Percentiles rank a stretch among this genome's conserved stretches.
phyloP scores from a whole-genome alignment of 371 early-diverging fungal species.

The Lichtheimia corymbifera region DNA sequence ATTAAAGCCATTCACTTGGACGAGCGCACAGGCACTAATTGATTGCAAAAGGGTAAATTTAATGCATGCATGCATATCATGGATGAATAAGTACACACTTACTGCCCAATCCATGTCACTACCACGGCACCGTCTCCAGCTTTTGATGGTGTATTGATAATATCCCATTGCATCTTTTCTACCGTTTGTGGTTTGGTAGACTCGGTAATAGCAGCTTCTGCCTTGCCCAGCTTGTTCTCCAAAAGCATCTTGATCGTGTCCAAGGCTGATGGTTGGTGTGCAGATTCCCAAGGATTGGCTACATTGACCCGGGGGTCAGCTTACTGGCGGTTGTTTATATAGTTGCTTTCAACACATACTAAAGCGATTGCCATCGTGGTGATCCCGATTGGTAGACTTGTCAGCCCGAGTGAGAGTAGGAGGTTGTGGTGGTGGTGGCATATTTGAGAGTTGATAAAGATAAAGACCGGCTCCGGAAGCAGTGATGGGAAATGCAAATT shows the following conservation, averaged over 20 bases:
- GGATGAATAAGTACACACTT: constrained; percentile 5
- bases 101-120: constrained; percentile 50
- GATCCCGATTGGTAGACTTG: background rate
- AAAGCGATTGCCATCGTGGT: constrained; percentile 8
- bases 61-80: background rate
- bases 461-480: background rate
- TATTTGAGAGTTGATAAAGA: background rate
- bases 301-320: background rate
- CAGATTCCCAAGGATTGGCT: constrained; percentile 16
- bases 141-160: constrained; percentile 10
- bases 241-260: constrained; percentile 7
- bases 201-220: constrained; percentile 7
- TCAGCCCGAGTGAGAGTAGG: background rate
- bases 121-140: constrained; percentile 19
- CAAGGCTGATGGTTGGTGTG: background rate
- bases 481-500: constrained; percentile 1
- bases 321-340: background rate
- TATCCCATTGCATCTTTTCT: constrained; percentile 22
- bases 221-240: constrained; percentile 9
- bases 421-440: background rate
- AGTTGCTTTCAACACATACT: background rate
- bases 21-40: constrained; percentile 59
- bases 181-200: constrained; percentile 18
- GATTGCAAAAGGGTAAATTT: background rate
- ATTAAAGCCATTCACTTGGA: constrained; percentile 64